Evolutionary conservation across 805 yeast species (phyloP).

Genomic region (Lipomyces lipofer): DNA sequence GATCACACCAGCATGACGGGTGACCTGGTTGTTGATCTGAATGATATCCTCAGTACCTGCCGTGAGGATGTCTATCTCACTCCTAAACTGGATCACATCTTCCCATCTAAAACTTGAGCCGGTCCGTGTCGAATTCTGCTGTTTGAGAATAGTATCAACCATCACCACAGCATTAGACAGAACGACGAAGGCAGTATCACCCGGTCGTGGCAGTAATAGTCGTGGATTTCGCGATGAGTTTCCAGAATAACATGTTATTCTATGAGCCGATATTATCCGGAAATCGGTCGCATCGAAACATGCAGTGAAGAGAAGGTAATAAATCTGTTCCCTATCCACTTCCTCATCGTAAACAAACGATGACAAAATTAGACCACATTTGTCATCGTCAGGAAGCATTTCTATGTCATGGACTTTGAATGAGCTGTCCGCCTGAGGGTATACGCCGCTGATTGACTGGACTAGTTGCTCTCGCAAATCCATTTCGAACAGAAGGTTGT

Average conservation of each 20-base stretch:
- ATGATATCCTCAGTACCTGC: slow-evolving; percentile 51
- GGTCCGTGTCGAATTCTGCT: slow-evolving; percentile 37
- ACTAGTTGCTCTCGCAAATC: slow-evolving; percentile 43
- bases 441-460: slow-evolving; percentile 47
- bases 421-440: slow-evolving; percentile 54
- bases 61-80: slow-evolving; percentile 57
- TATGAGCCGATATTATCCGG: slow-evolving; percentile 62
- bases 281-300: slow-evolving; percentile 54
- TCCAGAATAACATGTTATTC: slow-evolving; percentile 53
- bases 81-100: slow-evolving; percentile 64
- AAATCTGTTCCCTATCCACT: slow-evolving; percentile 34
- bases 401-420: slow-evolving; percentile 64
- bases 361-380: slow-evolving; percentile 52
- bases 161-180: slow-evolving; percentile 63
- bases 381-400: slow-evolving; percentile 46
- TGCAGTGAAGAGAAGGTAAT: slow-evolving; percentile 55
- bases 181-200: slow-evolving; percentile 59
- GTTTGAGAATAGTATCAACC: slow-evolving; percentile 55
- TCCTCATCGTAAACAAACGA: slow-evolving; percentile 43
- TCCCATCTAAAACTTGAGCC: slow-evolving; percentile 65
- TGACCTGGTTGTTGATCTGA: slow-evolving; percentile 32
- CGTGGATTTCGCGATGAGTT: slow-evolving; percentile 45
- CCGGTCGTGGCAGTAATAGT: slow-evolving; percentile 59
- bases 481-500: slow-evolving; percentile 43
- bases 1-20: slow-evolving; percentile 49